These are phyloP conservation scores for Nannizziopsis barbatae DNA, from an alignment of 2,329 filamentous ascomycete genomes.

Conservation along the genomic window DNA sequence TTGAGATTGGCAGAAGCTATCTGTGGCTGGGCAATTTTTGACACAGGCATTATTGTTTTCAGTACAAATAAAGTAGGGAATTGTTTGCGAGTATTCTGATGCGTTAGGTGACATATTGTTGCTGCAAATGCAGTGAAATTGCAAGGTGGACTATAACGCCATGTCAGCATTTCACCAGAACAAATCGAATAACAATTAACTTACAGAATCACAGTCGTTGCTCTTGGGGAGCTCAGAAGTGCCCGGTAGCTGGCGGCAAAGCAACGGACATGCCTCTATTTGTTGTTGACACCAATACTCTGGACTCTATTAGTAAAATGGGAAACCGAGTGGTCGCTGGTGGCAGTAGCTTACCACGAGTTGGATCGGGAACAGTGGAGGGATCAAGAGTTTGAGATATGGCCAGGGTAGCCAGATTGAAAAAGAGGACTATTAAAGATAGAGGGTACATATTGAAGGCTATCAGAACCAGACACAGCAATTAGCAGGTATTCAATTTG, in stretches of 20 bases:
- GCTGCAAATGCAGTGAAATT: constrained; percentile 46
- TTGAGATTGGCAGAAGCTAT: constrained; percentile 40
- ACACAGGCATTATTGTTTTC: constrained; percentile 48
- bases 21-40: constrained; percentile 32
- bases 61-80: constrained; percentile 52
- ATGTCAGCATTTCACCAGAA: not conserved
- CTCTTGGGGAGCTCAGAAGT: constrained; percentile 25
- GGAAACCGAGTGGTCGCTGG: not conserved
- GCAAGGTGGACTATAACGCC: constrained; percentile 35
- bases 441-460: no score
- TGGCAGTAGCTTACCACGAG: constrained; percentile 25
- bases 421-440: no score
- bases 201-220: constrained; percentile 34
- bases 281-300: constrained; percentile 36
- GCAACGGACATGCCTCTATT: constrained; percentile 33
- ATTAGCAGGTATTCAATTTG: no score
- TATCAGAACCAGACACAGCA: no score
- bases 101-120: constrained; percentile 46
- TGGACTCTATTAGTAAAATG: constrained; percentile 17
- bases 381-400: constrained; percentile 32
- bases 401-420: constrained; percentile 21
- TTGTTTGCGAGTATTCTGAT: constrained; percentile 50
- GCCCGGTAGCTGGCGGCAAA: constrained; percentile 34
- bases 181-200: no score
- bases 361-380: constrained; percentile 26